phyloP scores from a whole-genome alignment of 495 filamentous ascomycete genomes.

The Aspergillus affinis region DNA sequence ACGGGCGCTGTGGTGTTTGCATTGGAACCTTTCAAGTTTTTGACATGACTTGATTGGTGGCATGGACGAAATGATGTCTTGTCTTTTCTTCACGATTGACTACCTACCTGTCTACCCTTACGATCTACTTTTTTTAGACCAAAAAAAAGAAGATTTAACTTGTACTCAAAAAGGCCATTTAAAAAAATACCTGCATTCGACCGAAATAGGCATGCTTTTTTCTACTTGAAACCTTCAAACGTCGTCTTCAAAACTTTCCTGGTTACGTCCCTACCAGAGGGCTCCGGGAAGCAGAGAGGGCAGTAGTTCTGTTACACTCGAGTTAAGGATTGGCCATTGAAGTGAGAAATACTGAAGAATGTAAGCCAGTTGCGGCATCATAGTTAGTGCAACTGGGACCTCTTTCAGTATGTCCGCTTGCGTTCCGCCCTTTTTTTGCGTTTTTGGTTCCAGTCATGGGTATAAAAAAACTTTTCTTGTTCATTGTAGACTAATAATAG shows the following conservation, averaged over 20 bases:
- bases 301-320: too few species aligned
- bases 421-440: too few species aligned
- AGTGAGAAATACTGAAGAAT: too few species aligned
- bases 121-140: not conserved
- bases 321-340: too few species aligned
- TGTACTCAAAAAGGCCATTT: not conserved
- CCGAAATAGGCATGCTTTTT: not conserved
- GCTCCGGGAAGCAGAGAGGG: too few species aligned
- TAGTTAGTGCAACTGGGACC: too few species aligned
- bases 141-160: not conserved
- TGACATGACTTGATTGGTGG: not conserved
- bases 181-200: not conserved
- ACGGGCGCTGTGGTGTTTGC: not conserved
- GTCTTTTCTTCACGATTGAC: not conserved
- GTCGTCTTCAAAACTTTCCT: too few species aligned
- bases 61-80: not conserved
- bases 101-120: not conserved
- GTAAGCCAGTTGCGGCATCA: too few species aligned
- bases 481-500: not conserved
- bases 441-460: too few species aligned
- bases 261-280: too few species aligned
- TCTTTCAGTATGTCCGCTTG: too few species aligned
- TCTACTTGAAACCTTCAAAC: too few species aligned
- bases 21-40: not conserved
- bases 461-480: not conserved